Evolutionary conservation across 768 basidiomycete genomes (phyloP).

Genomic region (Pleurotus eryngii): DNA sequence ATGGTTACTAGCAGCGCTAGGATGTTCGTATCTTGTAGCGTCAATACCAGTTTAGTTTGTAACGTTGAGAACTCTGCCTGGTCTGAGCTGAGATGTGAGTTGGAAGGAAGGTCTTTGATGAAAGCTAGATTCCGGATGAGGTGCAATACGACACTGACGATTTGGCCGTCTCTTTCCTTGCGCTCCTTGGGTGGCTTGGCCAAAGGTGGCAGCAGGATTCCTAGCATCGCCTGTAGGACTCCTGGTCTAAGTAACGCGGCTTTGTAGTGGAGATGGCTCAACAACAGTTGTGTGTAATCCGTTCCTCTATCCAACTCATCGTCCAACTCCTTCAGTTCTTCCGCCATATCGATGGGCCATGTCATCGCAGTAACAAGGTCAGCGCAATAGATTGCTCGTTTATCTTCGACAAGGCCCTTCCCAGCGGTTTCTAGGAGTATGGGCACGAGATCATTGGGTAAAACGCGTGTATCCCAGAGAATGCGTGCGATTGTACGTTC

Average conservation of each 20-base stretch:
- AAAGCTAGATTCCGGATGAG: constrained; percentile 92
- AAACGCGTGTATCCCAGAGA: constrained; percentile 82
- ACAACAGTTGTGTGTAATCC: constrained; percentile 83
- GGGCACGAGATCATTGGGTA: constrained; percentile 85
- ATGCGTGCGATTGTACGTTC: constrained; percentile 93
- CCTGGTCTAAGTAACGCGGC: constrained; percentile 66
- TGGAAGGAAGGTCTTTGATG: constrained; percentile 81
- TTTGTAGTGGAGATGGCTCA: constrained; percentile 89
- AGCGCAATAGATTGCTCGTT: constrained; percentile 75
- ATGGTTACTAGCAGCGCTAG: constrained; percentile 82
- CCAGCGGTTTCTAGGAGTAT: constrained; percentile 82
- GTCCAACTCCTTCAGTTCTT: constrained; percentile 90
- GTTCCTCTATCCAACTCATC: constrained; percentile 76
- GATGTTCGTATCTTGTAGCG: constrained; percentile 67
- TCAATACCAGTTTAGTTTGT: constrained; percentile 72
- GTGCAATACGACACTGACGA: constrained; percentile 86
- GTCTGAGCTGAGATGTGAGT: constrained; percentile 70
- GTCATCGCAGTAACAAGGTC: constrained; percentile 97
- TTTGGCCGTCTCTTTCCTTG: constrained; percentile 74
- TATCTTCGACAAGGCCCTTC: constrained; percentile 74
- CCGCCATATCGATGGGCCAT: constrained; percentile 96
- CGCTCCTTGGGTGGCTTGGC: constrained; percentile 69
- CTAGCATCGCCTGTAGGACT: constrained; percentile 69
- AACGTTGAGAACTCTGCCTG: constrained; percentile 75
- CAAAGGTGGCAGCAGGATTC: constrained; percentile 74